phyloP scores from a whole-genome alignment of 23 red algal genomes.

The Gracilariopsis chorda region DNA sequence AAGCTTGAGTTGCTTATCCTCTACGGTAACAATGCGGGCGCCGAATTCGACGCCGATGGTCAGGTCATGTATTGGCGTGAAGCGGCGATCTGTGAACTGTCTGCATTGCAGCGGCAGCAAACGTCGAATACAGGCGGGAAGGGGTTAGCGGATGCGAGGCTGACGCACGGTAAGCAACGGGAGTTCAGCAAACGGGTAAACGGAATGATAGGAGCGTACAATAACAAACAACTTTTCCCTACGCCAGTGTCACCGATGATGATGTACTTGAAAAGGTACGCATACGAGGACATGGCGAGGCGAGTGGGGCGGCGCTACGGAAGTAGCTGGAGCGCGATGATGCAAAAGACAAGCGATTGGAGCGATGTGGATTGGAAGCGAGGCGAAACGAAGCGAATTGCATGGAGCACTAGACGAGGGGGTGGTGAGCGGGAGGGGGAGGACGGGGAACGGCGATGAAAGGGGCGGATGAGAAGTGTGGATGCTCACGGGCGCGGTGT shows the following conservation, averaged over 20 bases:
- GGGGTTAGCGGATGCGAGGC: too few relatives aligned
- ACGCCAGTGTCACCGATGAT: conserved; percentile 97
- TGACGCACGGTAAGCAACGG: too few relatives aligned
- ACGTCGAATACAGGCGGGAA: not conserved
- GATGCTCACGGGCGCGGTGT: not conserved
- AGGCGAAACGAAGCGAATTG: not conserved
- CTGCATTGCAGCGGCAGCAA: too few relatives aligned
- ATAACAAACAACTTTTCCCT: conserved; percentile 75
- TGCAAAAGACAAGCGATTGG: not conserved
- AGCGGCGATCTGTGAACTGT: conserved; percentile 91
- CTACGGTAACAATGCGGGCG: conserved; percentile 84
- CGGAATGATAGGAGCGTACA: conserved; percentile 42
- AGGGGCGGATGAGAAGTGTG: not conserved
- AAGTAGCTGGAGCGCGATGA: not conserved
- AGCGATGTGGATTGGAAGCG: not conserved
- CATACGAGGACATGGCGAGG: conserved; percentile 72
- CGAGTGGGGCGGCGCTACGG: not conserved
- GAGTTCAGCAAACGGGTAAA: too few relatives aligned
- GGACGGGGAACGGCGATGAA: not conserved
- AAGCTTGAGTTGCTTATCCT: conserved; percentile 89
- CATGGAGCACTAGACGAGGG: not conserved
- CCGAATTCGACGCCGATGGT: conserved; percentile 99
- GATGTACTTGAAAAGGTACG: conserved; percentile 99
- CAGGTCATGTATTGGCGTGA: conserved; percentile 93
- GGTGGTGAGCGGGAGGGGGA: not conserved